Evolutionary conservation across 192 early-diverging fungal species (phyloP), one percentile per base, ranked within the genome.

Genomic region (Funneliformis geosporum): DNA sequence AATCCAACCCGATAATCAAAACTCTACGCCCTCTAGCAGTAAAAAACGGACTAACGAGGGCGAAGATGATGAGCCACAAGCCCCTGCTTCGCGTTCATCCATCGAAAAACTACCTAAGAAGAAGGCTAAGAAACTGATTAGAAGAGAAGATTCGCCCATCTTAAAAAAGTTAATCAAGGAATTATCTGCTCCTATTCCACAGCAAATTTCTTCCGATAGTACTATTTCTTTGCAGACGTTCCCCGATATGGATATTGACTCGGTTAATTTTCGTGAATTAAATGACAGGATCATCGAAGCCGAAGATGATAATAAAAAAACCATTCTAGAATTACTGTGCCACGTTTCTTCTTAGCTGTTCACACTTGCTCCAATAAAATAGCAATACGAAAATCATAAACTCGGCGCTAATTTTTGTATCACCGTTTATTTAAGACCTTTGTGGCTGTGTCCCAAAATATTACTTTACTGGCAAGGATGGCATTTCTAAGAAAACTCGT

Each of bases 401-500:
- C n/a, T n/a, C n/a, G n/a, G n/a, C n/a, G n/a, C n/a, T n/a, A n/a
- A n/a, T n/a, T n/a, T n/a, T n/a, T n/a, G n/a, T n/a, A n/a, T n/a
- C n/a, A n/a, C n/a, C n/a, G n/a, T n/a, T n/a, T n/a, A n/a, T n/a
- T n/a, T n/a, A n/a, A n/a, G n/a, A n/a, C n/a, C n/a, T n/a, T n/a
- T n/a, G n/a, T n/a, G n/a, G n/a, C n/a, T n/a, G n/a, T n/a, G n/a
- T n/a, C n/a, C n/a, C n/a, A n/a, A n/a, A n/a, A n/a, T n/a, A n/a
- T n/a, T n/a, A n/a, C n/a, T n/a, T 33, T 33, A 33, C 33, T n/a
- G n/a, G n/a, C n/a, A n/a, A 33, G 33, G 33, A 64, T 64, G 61
- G 61, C 61, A 64, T 64, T 64, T 64, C 61, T 64, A 64, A 64
- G 61, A 64, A 64, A 64, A 64, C 14, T 64, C 27, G 61, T 64